Base-by-base conservation (phyloP, 2,329 filamentous ascomycete genomes). In the Zarea fungicola region DNA sequence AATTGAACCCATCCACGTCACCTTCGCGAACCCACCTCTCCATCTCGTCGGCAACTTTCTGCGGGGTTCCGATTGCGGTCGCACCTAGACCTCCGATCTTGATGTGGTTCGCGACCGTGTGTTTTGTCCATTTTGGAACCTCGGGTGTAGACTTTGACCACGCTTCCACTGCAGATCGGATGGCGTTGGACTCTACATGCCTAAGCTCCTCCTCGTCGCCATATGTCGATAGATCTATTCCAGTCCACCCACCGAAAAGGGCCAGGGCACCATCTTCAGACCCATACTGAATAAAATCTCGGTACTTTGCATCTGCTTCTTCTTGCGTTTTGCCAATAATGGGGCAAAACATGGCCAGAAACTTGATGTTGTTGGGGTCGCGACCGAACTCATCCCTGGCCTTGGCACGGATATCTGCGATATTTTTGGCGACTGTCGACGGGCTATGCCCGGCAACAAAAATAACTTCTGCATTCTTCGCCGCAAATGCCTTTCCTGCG, bases 231-330 rank as follows among this genome's bases (percentile, higher is more conserved):
- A 85, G 65, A 59, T 86, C 79, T 40, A 84, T 82, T 0, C 82
- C 82, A 0, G 81, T 84, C 80, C 81, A 85, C 0, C 82, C 82
- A 3, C 82, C 80, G 54, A 85, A 85, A 3, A 85, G 62, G 0
- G 81, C 80, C 42, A 85, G 60, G 0, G 81, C 81, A 5, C 81
- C 83, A 50, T 84, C 82, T 35, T 77, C 71, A 2, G 76, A 77
- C 0, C 77, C 82, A 55, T 83, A 75, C 41, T 70, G 72, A 1
- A 76, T 66, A 40, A 77, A 76, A 19, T 82, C 75, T 3, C 68
- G 58, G 50, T 80, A 80, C 51, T 62, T 66, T 3, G 55, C 58
- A 13, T 75, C 63, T 0, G 83, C 82, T 55, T 81, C 78, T 37
- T 80, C 77, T 50, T 80, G 71, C 0, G 81, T 84, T n/a, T 66